phyloP scores from a whole-genome alignment of 345 rosid genomes.

The Brassica juncea region DNA sequence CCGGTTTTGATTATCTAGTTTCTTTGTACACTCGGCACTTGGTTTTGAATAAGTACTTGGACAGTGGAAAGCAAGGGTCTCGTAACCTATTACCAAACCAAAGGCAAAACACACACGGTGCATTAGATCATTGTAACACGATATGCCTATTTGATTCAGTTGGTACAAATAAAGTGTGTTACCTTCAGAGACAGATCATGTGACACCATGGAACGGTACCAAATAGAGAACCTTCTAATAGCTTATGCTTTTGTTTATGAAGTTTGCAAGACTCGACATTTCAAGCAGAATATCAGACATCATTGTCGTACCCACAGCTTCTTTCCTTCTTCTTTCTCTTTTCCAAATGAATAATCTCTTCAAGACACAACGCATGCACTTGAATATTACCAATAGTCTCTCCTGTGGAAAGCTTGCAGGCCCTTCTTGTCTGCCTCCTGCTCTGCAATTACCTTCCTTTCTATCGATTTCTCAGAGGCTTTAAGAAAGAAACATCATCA shows the following conservation, averaged over 20 bases:
- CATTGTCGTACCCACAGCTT: constrained; percentile 38
- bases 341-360: constrained; percentile 49
- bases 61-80: no score
- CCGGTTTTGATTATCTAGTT: no score
- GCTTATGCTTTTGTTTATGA: constrained; percentile 71
- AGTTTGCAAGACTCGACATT: constrained; percentile 79
- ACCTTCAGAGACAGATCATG: constrained; percentile 83
- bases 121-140: neutral
- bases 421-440: no score
- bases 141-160: neutral
- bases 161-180: constrained; percentile 15
- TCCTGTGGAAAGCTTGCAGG: no score
- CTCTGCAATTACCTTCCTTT: no score
- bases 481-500: no score
- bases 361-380: constrained; percentile 60
- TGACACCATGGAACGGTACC: constrained; percentile 69
- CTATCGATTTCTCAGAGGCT: no score
- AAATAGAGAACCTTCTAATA: constrained; percentile 67
- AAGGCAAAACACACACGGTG: neutral
- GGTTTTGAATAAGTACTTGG: constrained; percentile 48
- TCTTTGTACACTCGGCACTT: no score
- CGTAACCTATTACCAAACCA: constrained; percentile 9
- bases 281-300: constrained; percentile 72
- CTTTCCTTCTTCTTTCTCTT: constrained; percentile 45
- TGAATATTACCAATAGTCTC: no score